Evolutionary conservation across 2,329 filamentous ascomycete genomes (phyloP).

Genomic region (Colletotrichum spinosum): DNA sequence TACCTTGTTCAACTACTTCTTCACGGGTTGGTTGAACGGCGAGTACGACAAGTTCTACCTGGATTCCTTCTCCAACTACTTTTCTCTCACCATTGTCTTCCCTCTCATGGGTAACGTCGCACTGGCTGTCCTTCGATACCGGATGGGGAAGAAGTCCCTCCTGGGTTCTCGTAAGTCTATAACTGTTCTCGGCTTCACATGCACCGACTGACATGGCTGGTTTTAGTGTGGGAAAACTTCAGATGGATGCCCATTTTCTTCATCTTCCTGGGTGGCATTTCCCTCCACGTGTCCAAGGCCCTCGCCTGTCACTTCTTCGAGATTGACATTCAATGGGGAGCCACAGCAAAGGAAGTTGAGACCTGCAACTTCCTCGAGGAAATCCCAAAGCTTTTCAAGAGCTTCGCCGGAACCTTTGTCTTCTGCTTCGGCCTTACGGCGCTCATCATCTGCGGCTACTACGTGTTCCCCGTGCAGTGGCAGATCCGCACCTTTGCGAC

Average conservation of each 20-base stretch:
- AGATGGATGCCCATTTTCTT: conserved; percentile 70
- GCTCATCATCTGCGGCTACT: conserved; percentile 59
- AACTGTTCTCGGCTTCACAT: conserved; percentile 45
- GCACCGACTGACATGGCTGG: conserved; percentile 4
- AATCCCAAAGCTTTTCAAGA: conserved; percentile 64
- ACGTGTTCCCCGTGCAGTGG: conserved; percentile 63
- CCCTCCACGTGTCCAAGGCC: conserved; percentile 54
- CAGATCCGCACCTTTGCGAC: conserved; percentile 68
- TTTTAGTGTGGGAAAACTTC: conserved; percentile 63
- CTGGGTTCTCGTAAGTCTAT: conserved; percentile 46
- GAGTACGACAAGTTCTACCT: conserved; percentile 75
- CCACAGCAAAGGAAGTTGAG: conserved; percentile 70
- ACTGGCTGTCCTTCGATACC: conserved; percentile 72
- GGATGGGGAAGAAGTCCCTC: conserved; percentile 65
- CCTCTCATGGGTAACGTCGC: conserved; percentile 70
- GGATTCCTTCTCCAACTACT: conserved; percentile 73
- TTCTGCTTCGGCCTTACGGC: conserved; percentile 59
- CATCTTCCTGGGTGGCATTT: conserved; percentile 58
- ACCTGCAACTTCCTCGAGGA: conserved; percentile 68
- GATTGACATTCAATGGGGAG: conserved; percentile 61
- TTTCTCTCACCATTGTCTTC: conserved; percentile 74
- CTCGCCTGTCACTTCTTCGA: conserved; percentile 57
- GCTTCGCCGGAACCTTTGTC: conserved; percentile 63
- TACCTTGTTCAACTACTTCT: conserved; percentile 76
- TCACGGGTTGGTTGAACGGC: conserved; percentile 78